Conservation (phyloP, 495 filamentous ascomycete genomes). For the Podospora appendiculata region DNA sequence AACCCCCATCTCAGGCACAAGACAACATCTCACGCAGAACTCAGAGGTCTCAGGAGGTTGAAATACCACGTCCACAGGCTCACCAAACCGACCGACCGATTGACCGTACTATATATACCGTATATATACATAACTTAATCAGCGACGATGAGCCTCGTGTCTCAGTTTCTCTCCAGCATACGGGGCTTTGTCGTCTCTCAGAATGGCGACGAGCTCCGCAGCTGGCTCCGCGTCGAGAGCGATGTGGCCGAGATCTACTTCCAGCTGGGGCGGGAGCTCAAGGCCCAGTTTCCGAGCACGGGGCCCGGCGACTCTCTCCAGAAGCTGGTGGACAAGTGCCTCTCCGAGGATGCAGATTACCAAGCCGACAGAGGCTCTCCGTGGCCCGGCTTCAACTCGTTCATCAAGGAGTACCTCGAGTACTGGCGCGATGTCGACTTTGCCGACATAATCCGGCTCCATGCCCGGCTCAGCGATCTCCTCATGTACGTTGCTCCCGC, state of each 20-base stretch:
- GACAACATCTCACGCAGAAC: no score
- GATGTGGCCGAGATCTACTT: slow-evolving; percentile 52
- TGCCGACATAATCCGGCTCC: slow-evolving; percentile 64
- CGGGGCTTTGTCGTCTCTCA: slow-evolving; percentile 29
- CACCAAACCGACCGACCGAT: no score
- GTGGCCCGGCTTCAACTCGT: slow-evolving; percentile 68
- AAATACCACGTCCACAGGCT: no score
- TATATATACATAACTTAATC: no score
- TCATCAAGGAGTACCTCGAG: slow-evolving; percentile 68
- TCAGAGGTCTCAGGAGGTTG: no score
- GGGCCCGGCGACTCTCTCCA: slow-evolving; percentile 44
- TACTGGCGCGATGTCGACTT: slow-evolving; percentile 76
- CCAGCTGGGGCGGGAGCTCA: slow-evolving; percentile 59
- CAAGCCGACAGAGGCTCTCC: slow-evolving; percentile 46
- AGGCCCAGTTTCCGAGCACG: slow-evolving; percentile 42
- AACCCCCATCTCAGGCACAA: no score
- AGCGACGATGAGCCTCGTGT: slow-evolving; percentile 25
- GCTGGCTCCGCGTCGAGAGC: slow-evolving; percentile 38
- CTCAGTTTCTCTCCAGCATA: slow-evolving; percentile 33
- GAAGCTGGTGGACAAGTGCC: slow-evolving; percentile 48
- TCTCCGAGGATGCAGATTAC: slow-evolving; percentile 43
- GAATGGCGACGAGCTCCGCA: slow-evolving; percentile 32
- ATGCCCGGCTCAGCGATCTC: slow-evolving; percentile 62
- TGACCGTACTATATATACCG: no score
- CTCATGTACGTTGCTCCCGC: slow-evolving; percentile 49